These are phyloP conservation scores for Cochlearia excelsa DNA, from an alignment of 345 rosid genomes.

Conservation along the genomic window DNA sequence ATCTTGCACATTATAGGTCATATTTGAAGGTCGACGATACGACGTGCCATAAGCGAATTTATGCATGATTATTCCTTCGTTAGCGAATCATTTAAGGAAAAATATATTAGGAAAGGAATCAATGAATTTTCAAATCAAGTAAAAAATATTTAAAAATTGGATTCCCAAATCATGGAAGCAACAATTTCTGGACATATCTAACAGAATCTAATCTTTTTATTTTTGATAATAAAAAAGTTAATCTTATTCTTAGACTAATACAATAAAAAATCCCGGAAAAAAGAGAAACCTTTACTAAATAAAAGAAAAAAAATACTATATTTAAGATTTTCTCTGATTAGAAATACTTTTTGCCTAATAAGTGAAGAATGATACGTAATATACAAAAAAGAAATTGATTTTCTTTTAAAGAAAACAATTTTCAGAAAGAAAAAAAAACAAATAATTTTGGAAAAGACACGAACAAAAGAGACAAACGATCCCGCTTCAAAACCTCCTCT, in stretches of 20 bases:
- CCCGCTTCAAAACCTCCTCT: conserved; percentile 50
- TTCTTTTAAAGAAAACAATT: conserved; percentile 4
- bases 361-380: background rate
- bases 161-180: too few species aligned
- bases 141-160: too few species aligned
- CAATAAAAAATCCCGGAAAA: background rate
- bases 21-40: too few species aligned
- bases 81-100: too few species aligned
- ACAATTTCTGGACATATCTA: too few species aligned
- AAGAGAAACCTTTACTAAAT: conserved; percentile 27
- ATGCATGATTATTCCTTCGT: too few species aligned
- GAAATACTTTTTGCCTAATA: background rate
- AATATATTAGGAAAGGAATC: too few species aligned
- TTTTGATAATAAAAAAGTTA: too few species aligned
- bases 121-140: too few species aligned
- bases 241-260: conserved; percentile 15
- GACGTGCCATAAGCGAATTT: too few species aligned
- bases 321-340: conserved; percentile 31
- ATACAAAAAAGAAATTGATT: background rate
- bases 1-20: too few species aligned
- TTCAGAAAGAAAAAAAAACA: background rate
- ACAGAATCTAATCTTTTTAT: too few species aligned
- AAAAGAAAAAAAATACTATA: conserved; percentile 17
- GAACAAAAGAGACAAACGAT: conserved; percentile 30
- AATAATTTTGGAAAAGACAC: conserved; percentile 16